Conservation (phyloP, 2,329 filamentous ascomycete species). For the Xylaria sp. region DNA sequence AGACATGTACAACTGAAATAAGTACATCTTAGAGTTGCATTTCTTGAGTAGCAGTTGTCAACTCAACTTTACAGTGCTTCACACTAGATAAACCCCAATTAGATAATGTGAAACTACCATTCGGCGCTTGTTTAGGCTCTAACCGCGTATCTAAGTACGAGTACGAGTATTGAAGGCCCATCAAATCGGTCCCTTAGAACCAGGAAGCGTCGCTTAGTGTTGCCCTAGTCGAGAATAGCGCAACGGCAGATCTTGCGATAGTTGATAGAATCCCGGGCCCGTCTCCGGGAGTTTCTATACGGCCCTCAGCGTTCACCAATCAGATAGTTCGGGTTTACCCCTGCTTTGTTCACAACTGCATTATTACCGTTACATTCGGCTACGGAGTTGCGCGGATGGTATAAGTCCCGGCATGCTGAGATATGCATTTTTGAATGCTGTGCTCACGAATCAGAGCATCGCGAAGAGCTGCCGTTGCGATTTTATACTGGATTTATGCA, state of each 20-base stretch:
- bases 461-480: neutral
- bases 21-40: neutral
- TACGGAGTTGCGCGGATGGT: conserved; percentile 12
- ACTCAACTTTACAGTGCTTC: neutral
- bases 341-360: neutral
- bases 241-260: conserved; percentile 9
- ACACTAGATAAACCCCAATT: neutral
- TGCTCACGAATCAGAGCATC: conserved; percentile 10
- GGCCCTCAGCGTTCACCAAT: conserved; percentile 20
- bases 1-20: neutral
- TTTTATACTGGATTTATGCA: conserved; percentile 23
- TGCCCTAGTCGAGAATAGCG: conserved; percentile 3
- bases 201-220: neutral
- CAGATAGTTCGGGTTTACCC: conserved; percentile 1
- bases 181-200: neutral
- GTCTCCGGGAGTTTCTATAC: neutral
- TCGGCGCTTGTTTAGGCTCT: neutral
- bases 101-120: neutral
- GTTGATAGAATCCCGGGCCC: neutral
- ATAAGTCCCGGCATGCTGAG: conserved; percentile 1
- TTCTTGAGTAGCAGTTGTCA: neutral
- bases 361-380: conserved; percentile 3
- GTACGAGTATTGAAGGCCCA: conserved; percentile 14
- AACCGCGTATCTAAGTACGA: neutral
- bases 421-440: neutral